Percentiles rank a stretch among this genome's conserved stretches.
Evolutionary conservation across 176 grass and related monocot species (phyloP).

Genomic region (Aegilops tauschii): DNA sequence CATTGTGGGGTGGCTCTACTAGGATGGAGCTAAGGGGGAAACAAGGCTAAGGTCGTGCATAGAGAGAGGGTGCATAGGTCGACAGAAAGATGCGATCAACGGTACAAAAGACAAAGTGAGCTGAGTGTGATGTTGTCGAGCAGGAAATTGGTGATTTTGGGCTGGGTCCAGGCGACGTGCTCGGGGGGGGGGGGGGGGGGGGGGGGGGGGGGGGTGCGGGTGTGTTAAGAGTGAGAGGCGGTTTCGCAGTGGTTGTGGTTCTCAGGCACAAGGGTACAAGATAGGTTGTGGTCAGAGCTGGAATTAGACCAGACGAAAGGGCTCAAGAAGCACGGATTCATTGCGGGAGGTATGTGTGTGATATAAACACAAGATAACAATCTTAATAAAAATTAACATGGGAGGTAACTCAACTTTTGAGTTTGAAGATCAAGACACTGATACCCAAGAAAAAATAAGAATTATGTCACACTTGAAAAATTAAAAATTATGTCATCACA

Average conservation of each 20-base stretch:
- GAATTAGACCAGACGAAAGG: too few species aligned
- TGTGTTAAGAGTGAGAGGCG: too few species aligned
- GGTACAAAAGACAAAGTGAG: background rate
- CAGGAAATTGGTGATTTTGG: too few species aligned
- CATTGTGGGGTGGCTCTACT: background rate
- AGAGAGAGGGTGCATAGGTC: background rate
- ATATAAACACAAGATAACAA: background rate
- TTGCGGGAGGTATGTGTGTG: background rate
- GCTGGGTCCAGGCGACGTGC: too few species aligned
- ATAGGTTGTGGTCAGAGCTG: too few species aligned
- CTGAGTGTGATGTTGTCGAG: background rate
- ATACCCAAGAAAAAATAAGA: too few species aligned
- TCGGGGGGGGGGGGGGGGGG: too few species aligned
- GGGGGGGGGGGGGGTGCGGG: too few species aligned
- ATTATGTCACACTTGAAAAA: too few species aligned
- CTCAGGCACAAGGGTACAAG: background rate
- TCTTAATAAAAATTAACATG: background rate
- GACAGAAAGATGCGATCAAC: background rate
- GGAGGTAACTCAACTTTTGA: too few species aligned
- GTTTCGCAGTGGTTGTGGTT: background rate
- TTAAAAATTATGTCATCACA: too few species aligned
- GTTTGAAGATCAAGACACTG: background rate
- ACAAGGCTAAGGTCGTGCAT: background rate
- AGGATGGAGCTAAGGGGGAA: background rate
- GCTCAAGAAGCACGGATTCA: background rate